Base-by-base conservation (phyloP, 345 rosid genomes). In the Pistacia vera region DNA sequence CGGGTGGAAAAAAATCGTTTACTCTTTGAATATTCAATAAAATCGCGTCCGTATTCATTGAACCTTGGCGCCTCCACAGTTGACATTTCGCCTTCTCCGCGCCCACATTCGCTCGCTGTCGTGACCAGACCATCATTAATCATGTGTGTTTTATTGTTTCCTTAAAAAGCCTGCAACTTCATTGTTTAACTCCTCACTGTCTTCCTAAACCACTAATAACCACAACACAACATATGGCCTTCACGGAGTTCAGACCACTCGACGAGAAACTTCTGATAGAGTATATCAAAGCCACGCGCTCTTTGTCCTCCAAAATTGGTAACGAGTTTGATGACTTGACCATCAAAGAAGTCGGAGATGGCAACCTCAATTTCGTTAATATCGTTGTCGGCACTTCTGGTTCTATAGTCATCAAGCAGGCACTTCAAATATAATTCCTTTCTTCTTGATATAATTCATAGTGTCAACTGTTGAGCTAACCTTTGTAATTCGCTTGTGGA, bases 291-390 rank as follows among this genome's bases (percentile, higher is more conserved):
- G 82, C 88, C 11, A 96, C 92, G 2, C 97, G 97, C 63, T 78
- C 88, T 70, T 84, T 96, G 72, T 89, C 94, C 14, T 87, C 91
- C 13, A 89, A 78, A 83, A 66, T 93, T 30, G 92, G 90, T 11
- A 77, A 82, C 79, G 83, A 78, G 60, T 86, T 65, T 78, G 95
- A 90, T 18, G 90, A 85, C 75, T 82, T 93, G 85, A 74, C 83
- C 65, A 88, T 92, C 69, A 88, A 85, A 77, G 99, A 96, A 86
- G 97, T 96, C 41, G 99, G 99, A 67, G 99, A 96, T 81, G 99
- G 99, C 68, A 96, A 96, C 68, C 92, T 96, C 72, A 96, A 93
- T 74, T 96, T 88, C 81, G 98, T 93, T 72, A 91, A 82, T 91
- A 91, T 96, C 77, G 89, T 96, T 33, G 67, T 73, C 33, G 87